These are phyloP conservation scores for Diaporthe humulicola DNA, from an alignment of 2,329 filamentous ascomycete genomes.

Conservation along the genomic window DNA sequence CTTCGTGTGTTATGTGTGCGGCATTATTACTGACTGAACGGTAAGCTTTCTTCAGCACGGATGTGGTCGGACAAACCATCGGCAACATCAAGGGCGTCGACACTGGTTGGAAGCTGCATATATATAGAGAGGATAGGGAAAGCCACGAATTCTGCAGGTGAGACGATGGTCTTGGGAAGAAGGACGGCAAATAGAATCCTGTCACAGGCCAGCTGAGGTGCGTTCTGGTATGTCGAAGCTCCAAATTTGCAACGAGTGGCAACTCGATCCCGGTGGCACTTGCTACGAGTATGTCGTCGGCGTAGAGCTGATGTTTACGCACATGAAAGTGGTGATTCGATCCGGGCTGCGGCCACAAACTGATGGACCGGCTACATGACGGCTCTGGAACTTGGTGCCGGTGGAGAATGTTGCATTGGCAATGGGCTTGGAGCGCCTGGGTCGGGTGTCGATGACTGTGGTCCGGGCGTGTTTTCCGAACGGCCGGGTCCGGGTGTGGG, in stretches of 20 bases:
- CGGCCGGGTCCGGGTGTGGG: constrained; percentile 1
- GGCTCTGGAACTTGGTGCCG: neutral
- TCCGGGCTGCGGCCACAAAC: neutral
- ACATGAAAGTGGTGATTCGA: neutral
- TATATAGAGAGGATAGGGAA: neutral
- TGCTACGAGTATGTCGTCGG: neutral
- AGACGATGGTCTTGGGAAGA: neutral
- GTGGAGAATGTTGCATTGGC: neutral
- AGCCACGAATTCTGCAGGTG: neutral
- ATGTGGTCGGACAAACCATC: neutral
- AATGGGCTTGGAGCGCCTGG: neutral
- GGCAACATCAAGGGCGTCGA: neutral
- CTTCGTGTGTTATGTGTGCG: neutral
- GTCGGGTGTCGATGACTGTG: neutral
- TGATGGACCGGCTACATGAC: neutral
- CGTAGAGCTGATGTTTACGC: neutral
- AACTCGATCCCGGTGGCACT: too few species aligned
- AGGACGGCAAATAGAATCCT: too few species aligned
- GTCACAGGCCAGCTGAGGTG: too few species aligned
- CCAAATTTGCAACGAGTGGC: too few species aligned
- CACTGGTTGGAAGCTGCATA: neutral
- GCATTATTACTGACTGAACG: neutral
- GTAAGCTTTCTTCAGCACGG: neutral
- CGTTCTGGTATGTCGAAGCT: too few species aligned
- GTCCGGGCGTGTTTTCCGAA: neutral